Conservation (phyloP, 1,284 basidiomycete genomes). For the Papiliotrema nemorosa region DNA sequence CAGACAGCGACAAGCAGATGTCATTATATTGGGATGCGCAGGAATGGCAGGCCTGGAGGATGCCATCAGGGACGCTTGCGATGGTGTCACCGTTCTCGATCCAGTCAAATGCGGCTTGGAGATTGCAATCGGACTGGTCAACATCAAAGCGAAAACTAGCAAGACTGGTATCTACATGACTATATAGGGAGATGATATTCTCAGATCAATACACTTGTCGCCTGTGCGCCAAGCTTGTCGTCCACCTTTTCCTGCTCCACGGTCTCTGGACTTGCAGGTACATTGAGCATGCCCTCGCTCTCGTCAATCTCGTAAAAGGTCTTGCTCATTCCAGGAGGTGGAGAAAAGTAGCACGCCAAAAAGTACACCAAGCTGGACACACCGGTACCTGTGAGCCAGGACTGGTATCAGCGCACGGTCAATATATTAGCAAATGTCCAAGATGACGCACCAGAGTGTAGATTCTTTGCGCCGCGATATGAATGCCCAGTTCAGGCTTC, state of each 20-base stretch:
- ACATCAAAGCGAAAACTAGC: slow-evolving; percentile 24
- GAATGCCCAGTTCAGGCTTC: slow-evolving; percentile 59
- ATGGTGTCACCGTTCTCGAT: slow-evolving; percentile 51
- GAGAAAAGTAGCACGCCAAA: slow-evolving; percentile 58
- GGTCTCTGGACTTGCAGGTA: background rate
- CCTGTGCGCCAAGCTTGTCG: background rate
- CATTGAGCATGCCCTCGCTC: background rate
- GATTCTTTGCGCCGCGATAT: slow-evolving; percentile 62
- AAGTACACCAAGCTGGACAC: slow-evolving; percentile 65
- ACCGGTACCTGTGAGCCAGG: slow-evolving; percentile 74
- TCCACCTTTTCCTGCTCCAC: background rate
- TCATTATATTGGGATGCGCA: slow-evolving; percentile 55
- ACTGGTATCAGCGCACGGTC: slow-evolving; percentile 18
- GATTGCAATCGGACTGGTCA: slow-evolving; percentile 24
- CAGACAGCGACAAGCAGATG: slow-evolving; percentile 43
- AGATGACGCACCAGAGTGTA: slow-evolving; percentile 56
- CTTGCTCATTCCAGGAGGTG: slow-evolving; percentile 56
- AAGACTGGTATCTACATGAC: slow-evolving; percentile 20
- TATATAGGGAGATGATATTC: background rate
- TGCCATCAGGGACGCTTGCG: slow-evolving; percentile 40
- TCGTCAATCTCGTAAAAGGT: slow-evolving; percentile 63
- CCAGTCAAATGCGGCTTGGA: slow-evolving; percentile 49
- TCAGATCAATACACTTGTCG: background rate
- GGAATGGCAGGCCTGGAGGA: slow-evolving; percentile 55
- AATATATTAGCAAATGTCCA: no score